These are phyloP conservation scores for Coniochaeta sp. DNA, from an alignment of 2,329 filamentous ascomycete species.

Conservation along the genomic window DNA sequence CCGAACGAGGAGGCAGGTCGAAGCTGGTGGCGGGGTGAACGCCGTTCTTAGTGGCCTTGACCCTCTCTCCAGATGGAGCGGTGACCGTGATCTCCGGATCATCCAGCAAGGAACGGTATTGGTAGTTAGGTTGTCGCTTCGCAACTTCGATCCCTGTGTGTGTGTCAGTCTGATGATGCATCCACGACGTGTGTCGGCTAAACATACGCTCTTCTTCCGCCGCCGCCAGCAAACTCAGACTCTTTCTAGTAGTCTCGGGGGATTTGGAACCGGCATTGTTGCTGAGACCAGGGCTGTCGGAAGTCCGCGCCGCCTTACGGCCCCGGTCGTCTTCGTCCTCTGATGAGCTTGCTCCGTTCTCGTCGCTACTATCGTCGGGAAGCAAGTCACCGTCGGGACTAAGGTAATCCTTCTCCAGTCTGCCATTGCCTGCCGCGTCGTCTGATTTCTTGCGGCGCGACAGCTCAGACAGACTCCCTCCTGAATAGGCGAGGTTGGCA, in stretches of 20 bases:
- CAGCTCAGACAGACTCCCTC: slow-evolving; percentile 55
- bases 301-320: slow-evolving; percentile 44
- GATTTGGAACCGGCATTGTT: slow-evolving; percentile 20
- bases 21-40: slow-evolving; percentile 83
- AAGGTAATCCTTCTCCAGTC: slow-evolving; percentile 62
- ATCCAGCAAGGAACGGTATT: slow-evolving; percentile 56
- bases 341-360: slow-evolving; percentile 43
- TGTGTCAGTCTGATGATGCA: slow-evolving; percentile 12
- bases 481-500: slow-evolving; percentile 57
- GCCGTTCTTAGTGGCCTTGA: slow-evolving; percentile 44
- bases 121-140: slow-evolving; percentile 39
- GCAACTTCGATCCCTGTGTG: slow-evolving; percentile 44
- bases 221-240: slow-evolving; percentile 61
- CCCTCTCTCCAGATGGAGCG: slow-evolving; percentile 53
- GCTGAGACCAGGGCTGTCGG: slow-evolving; percentile 30
- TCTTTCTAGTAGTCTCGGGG: slow-evolving; percentile 30
- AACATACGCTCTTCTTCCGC: slow-evolving; percentile 72
- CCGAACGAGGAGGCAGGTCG: slow-evolving; percentile 57
- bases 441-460: slow-evolving; percentile 49
- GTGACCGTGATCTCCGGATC: slow-evolving; percentile 63
- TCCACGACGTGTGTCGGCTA: not conserved
- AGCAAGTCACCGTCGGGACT: slow-evolving; percentile 59
- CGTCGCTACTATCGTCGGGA: slow-evolving; percentile 61
- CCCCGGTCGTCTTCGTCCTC: slow-evolving; percentile 56
- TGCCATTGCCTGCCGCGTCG: slow-evolving; percentile 35